Evolutionary conservation across 192 early-diverging fungal species (phyloP).

Genomic region (Umbelopsis ramanniana): DNA sequence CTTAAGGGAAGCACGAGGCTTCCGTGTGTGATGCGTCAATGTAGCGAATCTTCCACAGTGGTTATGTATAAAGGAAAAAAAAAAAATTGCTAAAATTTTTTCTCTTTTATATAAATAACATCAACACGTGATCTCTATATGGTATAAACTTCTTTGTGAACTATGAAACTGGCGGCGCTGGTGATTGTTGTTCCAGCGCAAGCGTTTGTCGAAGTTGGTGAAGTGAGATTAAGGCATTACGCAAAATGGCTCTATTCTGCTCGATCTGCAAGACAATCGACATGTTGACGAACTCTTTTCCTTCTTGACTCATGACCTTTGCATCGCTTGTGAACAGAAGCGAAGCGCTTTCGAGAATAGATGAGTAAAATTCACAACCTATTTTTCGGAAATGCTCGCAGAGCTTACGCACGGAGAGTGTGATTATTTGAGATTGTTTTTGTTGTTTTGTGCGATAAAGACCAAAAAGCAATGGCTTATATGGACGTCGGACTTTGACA

Average conservation of each 20-base stretch:
- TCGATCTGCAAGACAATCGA: not conserved
- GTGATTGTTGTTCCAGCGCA: conserved; percentile 2
- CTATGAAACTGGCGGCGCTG: not conserved
- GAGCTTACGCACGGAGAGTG: conserved; percentile 5
- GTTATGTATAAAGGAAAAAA: conserved; percentile 9
- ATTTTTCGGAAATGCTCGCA: conserved; percentile 12
- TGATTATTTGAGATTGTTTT: not conserved
- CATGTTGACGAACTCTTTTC: conserved; percentile 1
- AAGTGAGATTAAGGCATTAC: not conserved
- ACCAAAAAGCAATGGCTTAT: conserved; percentile 21
- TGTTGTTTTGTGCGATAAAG: conserved; percentile 8
- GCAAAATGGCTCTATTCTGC: not conserved
- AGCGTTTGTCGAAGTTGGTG: not conserved
- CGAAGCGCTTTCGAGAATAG: not conserved
- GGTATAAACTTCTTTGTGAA: not conserved
- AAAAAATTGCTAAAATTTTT: not conserved
- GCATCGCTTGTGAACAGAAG: not conserved
- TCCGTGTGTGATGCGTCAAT: conserved; percentile 24
- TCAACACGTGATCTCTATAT: conserved; percentile 6
- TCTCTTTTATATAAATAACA: conserved; percentile 1
- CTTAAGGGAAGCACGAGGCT: conserved; percentile 1
- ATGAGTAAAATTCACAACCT: conserved; percentile 15
- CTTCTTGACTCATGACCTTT: conserved; percentile 16
- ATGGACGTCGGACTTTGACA: conserved; percentile 23
- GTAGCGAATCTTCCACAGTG: conserved; percentile 24